These are phyloP conservation scores for Linnemannia schmuckeri DNA, from an alignment of 192 early-diverging fungal species.

Conservation along the genomic window DNA sequence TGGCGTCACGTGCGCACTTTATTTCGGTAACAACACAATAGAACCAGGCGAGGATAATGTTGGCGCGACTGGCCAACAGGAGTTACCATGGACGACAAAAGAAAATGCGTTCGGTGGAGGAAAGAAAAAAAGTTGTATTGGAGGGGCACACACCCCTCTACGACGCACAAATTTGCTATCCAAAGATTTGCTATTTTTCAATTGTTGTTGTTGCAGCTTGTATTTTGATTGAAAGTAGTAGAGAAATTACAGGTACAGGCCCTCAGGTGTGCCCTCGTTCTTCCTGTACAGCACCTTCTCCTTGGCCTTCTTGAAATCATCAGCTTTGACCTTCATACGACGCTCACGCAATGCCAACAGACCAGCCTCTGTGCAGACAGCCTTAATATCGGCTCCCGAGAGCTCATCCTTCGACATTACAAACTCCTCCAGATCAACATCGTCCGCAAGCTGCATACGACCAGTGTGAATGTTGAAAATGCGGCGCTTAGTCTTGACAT, in stretches of 20 bases:
- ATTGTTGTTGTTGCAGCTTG: background rate
- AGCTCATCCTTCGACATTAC: constrained; percentile 99
- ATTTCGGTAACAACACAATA: background rate
- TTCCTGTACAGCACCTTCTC: constrained; percentile 99
- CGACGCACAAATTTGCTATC: background rate
- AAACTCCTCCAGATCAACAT: constrained; percentile 99
- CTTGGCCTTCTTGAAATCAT: constrained; percentile 97
- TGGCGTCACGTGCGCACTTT: too few relatives aligned
- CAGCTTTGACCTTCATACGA: constrained; percentile 97
- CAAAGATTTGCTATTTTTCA: background rate
- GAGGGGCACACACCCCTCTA: background rate
- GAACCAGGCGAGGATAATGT: background rate
- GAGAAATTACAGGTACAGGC: constrained; percentile 82
- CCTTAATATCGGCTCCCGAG: constrained; percentile 99
- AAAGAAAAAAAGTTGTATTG: background rate
- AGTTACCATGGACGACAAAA: background rate
- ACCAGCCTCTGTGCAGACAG: constrained; percentile 99
- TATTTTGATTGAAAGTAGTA: background rate
- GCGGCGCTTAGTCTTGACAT: constrained; percentile 96
- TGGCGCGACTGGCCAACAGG: too few relatives aligned
- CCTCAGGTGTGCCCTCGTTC: constrained; percentile 99
- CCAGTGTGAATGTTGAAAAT: constrained; percentile 97
- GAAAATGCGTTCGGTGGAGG: background rate
- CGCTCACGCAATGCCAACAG: constrained; percentile 96
- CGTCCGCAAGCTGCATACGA: constrained; percentile 94